Evolutionary conservation across 2,329 filamentous ascomycete species (phyloP), one percentile per base, ranked within the genome.

Genomic region (Sarocladiaceae sp.): DNA sequence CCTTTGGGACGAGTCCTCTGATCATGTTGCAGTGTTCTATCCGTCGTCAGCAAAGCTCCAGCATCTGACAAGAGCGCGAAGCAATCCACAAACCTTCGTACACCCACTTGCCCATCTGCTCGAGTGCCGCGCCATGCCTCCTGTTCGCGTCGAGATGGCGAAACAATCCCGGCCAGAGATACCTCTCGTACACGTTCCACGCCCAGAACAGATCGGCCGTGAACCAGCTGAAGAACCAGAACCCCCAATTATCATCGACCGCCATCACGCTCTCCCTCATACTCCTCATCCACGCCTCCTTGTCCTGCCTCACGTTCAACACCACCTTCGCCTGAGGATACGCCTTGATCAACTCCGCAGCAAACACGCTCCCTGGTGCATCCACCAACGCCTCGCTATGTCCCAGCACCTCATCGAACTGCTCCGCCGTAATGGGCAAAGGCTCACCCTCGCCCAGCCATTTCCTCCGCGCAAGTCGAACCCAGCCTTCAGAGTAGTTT

Each of bases 321-420:
- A 75, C 63, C 6, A 74, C 69, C 47, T 68, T 69, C 31, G 72
- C 72, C 20, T 73, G 60, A 0, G 72, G 71, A 45, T 72, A 73
- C 13, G 71, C 54, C 11, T 62, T 60, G 45, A 73, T 56, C 34
- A 73, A 50, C 40, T 74, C 70, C 13, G 63, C 58, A 3, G 59
- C 64, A 33, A 74, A 66, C 19, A 64, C 50, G 7, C 48, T 61
- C 2, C 60, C 61, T 2, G 69, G 63, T 2, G 61, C 52, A 48
- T 73, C 71, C 6, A 68, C 68, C 3, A 67, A 62, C 6, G 68
- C 69, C 0, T 52, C 53, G 3, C 45, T 47, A 45, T 58, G 51
- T 7, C 58, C 56, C n/a, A 61, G 40, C 6, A 61, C 20, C 12
- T 48, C 47, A 43, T 61, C 56, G 18, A 61, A 60, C 18, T 60